These are phyloP conservation scores for Pseudogymnoascus sp. DNA, from an alignment of 2,329 filamentous ascomycete species.

Conservation along the genomic window DNA sequence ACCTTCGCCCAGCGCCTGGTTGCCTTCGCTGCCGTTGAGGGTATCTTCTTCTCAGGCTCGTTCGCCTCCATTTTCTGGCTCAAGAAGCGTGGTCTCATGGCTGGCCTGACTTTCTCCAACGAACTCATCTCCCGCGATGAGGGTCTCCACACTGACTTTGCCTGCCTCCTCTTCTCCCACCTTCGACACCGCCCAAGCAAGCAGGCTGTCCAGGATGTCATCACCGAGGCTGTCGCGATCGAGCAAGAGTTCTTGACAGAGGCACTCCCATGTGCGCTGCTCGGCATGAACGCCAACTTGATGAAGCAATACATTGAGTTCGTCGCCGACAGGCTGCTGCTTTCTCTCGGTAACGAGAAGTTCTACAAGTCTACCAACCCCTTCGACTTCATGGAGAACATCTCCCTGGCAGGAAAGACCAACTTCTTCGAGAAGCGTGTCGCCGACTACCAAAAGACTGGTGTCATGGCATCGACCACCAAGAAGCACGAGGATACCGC, in stretches of 20 bases:
- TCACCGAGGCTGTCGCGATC: conserved; percentile 85
- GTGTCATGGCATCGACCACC: conserved; percentile 91
- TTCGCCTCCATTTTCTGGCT: conserved; percentile 99
- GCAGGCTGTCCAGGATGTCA: conserved; percentile 75
- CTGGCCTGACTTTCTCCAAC: conserved; percentile 97
- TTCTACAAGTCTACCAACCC: conserved; percentile 88
- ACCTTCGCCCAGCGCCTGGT: conserved; percentile 94
- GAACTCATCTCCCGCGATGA: conserved; percentile 99
- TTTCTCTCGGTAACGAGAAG: conserved; percentile 91
- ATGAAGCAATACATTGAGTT: conserved; percentile 99
- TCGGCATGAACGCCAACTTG: conserved; percentile 93
- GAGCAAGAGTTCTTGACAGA: conserved; percentile 98
- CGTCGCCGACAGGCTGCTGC: conserved; percentile 87
- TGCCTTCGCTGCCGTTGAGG: conserved; percentile 95
- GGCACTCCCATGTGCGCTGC: conserved; percentile 81
- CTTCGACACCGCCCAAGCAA: conserved; percentile 83
- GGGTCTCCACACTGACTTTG: conserved; percentile 98
- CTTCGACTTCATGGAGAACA: conserved; percentile 99
- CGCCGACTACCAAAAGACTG: conserved; percentile 98
- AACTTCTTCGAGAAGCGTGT: conserved; percentile 99
- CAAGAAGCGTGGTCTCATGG: conserved; percentile 99
- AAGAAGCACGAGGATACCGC: conserved; percentile 50
- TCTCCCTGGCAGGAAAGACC: conserved; percentile 96
- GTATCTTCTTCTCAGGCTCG: conserved; percentile 98
- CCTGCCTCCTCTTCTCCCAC: conserved; percentile 95